Base-by-base conservation (phyloP, 225 moss, liverwort and hornwort species). In the Marchantia paleacea region DNA sequence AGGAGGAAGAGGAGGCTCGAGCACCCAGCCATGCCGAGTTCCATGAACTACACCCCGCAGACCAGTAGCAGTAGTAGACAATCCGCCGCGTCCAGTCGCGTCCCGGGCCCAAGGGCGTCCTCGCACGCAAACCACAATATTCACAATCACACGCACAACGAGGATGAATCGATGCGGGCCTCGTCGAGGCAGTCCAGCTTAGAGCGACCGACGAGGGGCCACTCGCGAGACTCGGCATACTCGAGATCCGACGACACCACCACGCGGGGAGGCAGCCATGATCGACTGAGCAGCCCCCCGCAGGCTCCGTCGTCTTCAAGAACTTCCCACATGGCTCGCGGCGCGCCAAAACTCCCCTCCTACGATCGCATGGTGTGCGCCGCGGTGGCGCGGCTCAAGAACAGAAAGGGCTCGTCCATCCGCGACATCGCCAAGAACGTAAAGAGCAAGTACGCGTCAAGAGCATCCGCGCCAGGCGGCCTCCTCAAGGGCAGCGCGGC, bases 321-420 rank as follows among this genome's bases (percentile, higher is more conserved):
- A 29, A 55, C 79, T 77, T 82, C 82, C 49, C 49, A 54, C 28
- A 68, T 80, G 63, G 72, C n/a, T 55, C 80, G 73, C 24, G n/a
- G n/a, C n/a, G 30, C 72, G 58, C 70, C 64, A 4, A 77, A 77
- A 58, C 7, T 69, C 25, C 54, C 79, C 67, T 79, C 79, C 69
- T 82, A 82, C 69, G 87, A 84, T 69, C 82, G 81, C 69, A 82
- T 87, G 84, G 84, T 87, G 55, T 87, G 82, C 62, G 87, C 82
- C n/a, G 87, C 87, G n/a, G 66, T 87, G 39, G 81, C 87, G 28
- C 72, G 82, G 61, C 82, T 87, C 51, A 84, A 84, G 71, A 72
- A 49, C 60, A 82, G 71, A 65, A 84, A 80, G 49, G 84, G 87
- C 15, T 82, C 82, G 1, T 80, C 84, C 53, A 82, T 80, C 18